These are phyloP conservation scores for Chrysanthemum lavandulifolium DNA, from an alignment of 129 eudicot genomes.

Conservation along the genomic window DNA sequence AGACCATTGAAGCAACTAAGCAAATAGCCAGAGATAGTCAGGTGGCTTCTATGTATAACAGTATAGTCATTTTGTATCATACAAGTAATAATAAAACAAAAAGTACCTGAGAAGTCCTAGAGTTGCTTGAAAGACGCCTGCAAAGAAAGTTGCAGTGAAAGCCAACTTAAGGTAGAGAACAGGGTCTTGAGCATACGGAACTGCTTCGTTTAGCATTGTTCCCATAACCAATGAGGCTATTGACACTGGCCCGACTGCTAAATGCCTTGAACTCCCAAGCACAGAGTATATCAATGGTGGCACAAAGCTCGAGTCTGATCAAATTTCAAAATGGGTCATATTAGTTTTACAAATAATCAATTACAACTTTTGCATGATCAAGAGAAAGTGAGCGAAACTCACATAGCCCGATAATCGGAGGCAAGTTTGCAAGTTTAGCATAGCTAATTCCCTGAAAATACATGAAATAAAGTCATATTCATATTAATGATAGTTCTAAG, in stretches of 20 bases:
- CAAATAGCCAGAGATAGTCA: too few species aligned
- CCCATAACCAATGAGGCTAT: conserved; percentile 99
- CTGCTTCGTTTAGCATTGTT: conserved; percentile 80
- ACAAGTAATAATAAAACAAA: not conserved
- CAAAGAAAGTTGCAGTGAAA: conserved; percentile 88
- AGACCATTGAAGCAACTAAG: not conserved
- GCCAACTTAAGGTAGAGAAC: conserved; percentile 82
- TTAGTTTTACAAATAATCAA: not conserved
- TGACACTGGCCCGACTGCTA: conserved; percentile 97
- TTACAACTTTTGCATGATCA: too few species aligned
- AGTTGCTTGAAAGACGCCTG: conserved; percentile 93
- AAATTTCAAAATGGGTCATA: conserved; percentile 10
- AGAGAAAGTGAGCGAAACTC: conserved; percentile 27
- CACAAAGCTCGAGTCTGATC: conserved; percentile 91
- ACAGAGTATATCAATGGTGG: conserved; percentile 94
- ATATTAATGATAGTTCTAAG: not conserved
- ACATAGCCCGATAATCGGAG: conserved; percentile 95
- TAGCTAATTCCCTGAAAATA: conserved; percentile 87
- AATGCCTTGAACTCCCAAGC: conserved; percentile 90
- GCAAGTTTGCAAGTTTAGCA: conserved; percentile 97
- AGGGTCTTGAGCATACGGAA: conserved; percentile 57
- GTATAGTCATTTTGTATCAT: not conserved
- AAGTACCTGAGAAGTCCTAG: conserved; percentile 82
- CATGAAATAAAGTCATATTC: too few species aligned
- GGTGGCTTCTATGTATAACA: too few species aligned